Evolutionary conservation across 2,329 filamentous ascomycete species (phyloP).

Genomic region (Teratosphaeria pseudoeucalypti): DNA sequence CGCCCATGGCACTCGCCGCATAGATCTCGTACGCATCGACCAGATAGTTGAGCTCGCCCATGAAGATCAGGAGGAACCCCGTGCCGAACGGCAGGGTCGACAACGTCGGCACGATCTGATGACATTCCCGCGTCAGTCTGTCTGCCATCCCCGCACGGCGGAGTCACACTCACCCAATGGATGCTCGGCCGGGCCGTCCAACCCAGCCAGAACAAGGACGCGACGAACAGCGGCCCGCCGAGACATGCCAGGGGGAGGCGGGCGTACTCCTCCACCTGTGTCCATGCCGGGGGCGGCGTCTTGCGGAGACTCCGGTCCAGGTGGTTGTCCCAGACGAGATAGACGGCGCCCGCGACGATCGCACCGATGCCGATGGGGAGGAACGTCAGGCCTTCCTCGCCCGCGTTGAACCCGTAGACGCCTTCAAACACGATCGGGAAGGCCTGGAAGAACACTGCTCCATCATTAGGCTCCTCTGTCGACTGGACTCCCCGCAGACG

Average conservation of each 20-base stretch:
- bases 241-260: conserved; percentile 62
- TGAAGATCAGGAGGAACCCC: conserved; percentile 40
- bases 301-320: conserved; percentile 42
- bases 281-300: conserved; percentile 43
- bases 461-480: not conserved
- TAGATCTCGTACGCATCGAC: conserved; percentile 60
- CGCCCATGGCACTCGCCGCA: conserved; percentile 68
- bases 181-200: conserved; percentile 29
- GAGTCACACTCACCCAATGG: conserved; percentile 26
- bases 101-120: conserved; percentile 35
- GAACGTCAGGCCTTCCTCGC: conserved; percentile 57
- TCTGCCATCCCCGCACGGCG: not conserved
- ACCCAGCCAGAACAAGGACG: conserved; percentile 33
- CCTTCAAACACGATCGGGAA: conserved; percentile 56
- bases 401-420: conserved; percentile 54
- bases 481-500: not conserved
- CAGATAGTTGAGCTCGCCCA: conserved; percentile 50
- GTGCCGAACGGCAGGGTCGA: conserved; percentile 35
- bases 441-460: conserved; percentile 57
- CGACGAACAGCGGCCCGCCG: conserved; percentile 50
- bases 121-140: conserved; percentile 20
- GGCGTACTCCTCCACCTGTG: conserved; percentile 53
- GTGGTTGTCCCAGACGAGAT: conserved; percentile 54
- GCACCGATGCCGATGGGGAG: conserved; percentile 58
- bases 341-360: conserved; percentile 48